Evolutionary conservation across 2,329 filamentous ascomycete species (phyloP).

Genomic region (Calycina marina): DNA sequence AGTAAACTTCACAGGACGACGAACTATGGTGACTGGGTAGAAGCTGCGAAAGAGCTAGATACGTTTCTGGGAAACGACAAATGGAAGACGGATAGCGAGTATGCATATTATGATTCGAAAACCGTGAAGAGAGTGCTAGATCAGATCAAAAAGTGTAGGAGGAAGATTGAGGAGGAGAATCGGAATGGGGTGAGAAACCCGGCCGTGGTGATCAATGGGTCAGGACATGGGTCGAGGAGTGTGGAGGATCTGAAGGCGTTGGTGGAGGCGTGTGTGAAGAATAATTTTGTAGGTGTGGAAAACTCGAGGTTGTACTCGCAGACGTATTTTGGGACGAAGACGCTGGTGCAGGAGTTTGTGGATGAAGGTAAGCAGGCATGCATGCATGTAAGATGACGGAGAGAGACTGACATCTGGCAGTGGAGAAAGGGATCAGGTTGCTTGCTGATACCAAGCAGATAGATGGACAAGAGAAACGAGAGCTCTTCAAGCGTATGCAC

Average conservation of each 20-base stretch:
- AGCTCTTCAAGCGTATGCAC: constrained; percentile 73
- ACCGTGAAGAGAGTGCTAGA: constrained; percentile 66
- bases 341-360: constrained; percentile 77
- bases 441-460: constrained; percentile 55
- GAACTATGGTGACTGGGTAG: constrained; percentile 73
- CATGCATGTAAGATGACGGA: too few relatives aligned
- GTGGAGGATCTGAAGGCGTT: constrained; percentile 65
- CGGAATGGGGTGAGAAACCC: constrained; percentile 16
- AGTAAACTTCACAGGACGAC: constrained; percentile 55
- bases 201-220: constrained; percentile 25
- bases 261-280: constrained; percentile 86
- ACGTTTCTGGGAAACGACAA: constrained; percentile 62
- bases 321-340: constrained; percentile 96
- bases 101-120: constrained; percentile 75
- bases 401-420: constrained; percentile 25
- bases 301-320: constrained; percentile 92
- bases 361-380: constrained; percentile 59
- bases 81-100: constrained; percentile 69
- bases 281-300: constrained; percentile 92
- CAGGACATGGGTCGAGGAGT: constrained; percentile 28
- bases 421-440: constrained; percentile 51
- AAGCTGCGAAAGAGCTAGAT: constrained; percentile 67
- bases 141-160: constrained; percentile 53
- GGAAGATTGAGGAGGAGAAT: constrained; percentile 36
- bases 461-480: constrained; percentile 56